Conservation (phyloP, 345 rosid species). For the Boechera divaricarpa region DNA sequence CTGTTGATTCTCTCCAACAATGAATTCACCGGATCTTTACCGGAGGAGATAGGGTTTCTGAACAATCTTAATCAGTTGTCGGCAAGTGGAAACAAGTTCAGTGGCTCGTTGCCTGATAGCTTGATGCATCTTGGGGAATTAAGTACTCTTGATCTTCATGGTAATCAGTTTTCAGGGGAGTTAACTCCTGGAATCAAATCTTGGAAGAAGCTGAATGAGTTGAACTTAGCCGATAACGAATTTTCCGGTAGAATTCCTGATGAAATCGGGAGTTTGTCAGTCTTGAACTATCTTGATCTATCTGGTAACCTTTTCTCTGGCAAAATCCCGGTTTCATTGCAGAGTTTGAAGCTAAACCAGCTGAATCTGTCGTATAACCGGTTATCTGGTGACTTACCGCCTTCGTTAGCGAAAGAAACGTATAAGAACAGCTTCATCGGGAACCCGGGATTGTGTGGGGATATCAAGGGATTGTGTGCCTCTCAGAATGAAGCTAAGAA, state of each 20-base stretch:
- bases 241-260: conserved; percentile 71
- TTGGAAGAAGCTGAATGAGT: conserved; percentile 85
- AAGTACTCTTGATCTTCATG: conserved; percentile 77
- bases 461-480: conserved; percentile 66
- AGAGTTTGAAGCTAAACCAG: conserved; percentile 90
- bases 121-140: conserved; percentile 63
- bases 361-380: conserved; percentile 78
- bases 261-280: conserved; percentile 69
- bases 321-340: conserved; percentile 66
- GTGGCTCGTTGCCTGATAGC: conserved; percentile 70
- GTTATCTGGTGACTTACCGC: conserved; percentile 75
- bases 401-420: conserved; percentile 63
- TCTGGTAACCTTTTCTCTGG: conserved; percentile 74
- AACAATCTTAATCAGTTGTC: conserved; percentile 60
- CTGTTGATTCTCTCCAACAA: conserved; percentile 66
- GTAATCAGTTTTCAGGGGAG: conserved; percentile 72
- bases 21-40: conserved; percentile 69
- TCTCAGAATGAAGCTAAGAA: conserved; percentile 53
- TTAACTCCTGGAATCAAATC: conserved; percentile 62
- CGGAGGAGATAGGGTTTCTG: conserved; percentile 76
- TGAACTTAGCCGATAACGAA: conserved; percentile 67
- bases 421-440: conserved; percentile 75
- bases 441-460: conserved; percentile 85
- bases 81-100: conserved; percentile 64
- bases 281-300: conserved; percentile 90